These are phyloP conservation scores for Pseudomassariella vexata DNA, from an alignment of 2,329 filamentous ascomycete genomes.

Conservation along the genomic window DNA sequence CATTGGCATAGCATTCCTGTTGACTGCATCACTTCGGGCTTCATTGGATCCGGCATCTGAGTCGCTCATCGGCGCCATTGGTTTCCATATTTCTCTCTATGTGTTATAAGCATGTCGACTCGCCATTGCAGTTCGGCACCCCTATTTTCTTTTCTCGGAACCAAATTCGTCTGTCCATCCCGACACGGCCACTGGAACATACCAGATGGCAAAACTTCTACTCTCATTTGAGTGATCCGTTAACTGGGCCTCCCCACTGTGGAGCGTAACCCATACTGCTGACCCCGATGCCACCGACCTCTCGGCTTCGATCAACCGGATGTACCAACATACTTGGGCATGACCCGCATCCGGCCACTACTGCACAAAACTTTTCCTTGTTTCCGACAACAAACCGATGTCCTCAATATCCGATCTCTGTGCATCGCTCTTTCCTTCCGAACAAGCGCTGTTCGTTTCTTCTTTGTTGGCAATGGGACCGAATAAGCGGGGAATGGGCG, in stretches of 20 bases:
- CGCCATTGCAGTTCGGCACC: slow-evolving; percentile 3
- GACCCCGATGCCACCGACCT: slow-evolving; percentile 12
- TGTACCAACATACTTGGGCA: slow-evolving; percentile 12
- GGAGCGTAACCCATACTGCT: slow-evolving; percentile 7
- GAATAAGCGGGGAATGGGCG: slow-evolving; percentile 5
- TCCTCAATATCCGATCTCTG: slow-evolving; percentile 5
- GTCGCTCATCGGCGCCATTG: slow-evolving; percentile 13
- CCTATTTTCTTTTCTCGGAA: slow-evolving; percentile 5
- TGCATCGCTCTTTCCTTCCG: slow-evolving; percentile 7
- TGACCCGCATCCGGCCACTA: slow-evolving; percentile 11
- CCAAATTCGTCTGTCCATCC: neutral
- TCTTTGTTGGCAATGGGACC: too few species aligned
- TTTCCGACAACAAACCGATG: slow-evolving; percentile 11
- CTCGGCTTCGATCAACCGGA: slow-evolving; percentile 9
- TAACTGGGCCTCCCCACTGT: slow-evolving; percentile 7
- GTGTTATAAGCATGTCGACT: slow-evolving; percentile 13
- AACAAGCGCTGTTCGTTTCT: slow-evolving; percentile 4
- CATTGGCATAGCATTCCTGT: slow-evolving; percentile 25
- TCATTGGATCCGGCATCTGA: slow-evolving; percentile 24
- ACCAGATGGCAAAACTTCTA: neutral
- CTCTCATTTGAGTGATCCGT: slow-evolving; percentile 8
- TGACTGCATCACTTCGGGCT: slow-evolving; percentile 21
- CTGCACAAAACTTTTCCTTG: slow-evolving; percentile 16
- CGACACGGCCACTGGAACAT: neutral
- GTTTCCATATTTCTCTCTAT: slow-evolving; percentile 12